Conservation (phyloP, 805 yeast genomes). For the Scheffersomyces coipomensis region DNA sequence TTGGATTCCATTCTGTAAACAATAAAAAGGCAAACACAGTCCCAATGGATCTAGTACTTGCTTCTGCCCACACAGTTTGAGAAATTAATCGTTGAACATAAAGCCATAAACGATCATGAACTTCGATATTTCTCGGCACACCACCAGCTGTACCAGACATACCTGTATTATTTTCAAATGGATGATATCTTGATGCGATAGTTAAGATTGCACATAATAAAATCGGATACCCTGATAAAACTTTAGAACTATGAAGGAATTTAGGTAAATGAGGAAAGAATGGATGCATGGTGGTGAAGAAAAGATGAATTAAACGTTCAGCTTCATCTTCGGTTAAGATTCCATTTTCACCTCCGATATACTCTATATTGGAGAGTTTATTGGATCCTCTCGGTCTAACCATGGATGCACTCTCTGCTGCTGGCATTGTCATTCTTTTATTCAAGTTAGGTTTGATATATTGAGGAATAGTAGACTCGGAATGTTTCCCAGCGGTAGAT, state of each 20-base stretch:
- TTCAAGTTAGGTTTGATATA: conserved; percentile 14
- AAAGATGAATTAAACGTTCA: conserved; percentile 51
- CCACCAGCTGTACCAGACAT: conserved; percentile 20
- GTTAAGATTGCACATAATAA: conserved; percentile 79
- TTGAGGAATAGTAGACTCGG: conserved; percentile 14
- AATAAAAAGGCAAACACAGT: conserved; percentile 81
- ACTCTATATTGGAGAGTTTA: conserved; percentile 58
- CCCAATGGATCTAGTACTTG: conserved; percentile 82
- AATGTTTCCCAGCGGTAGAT: background rate
- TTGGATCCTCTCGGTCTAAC: conserved; percentile 49
- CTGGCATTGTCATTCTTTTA: conserved; percentile 40
- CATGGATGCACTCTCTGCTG: conserved; percentile 36
- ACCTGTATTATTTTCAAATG: conserved; percentile 41
- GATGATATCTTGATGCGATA: conserved; percentile 74
- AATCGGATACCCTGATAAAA: conserved; percentile 76
- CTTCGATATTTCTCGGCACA: conserved; percentile 50
- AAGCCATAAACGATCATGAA: conserved; percentile 82
- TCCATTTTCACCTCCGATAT: conserved; percentile 54
- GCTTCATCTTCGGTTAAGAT: conserved; percentile 67
- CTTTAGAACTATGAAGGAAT: conserved; percentile 64
- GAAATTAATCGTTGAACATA: conserved; percentile 79
- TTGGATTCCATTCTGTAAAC: conserved; percentile 93
- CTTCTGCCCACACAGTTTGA: conserved; percentile 92
- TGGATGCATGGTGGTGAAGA: conserved; percentile 81
- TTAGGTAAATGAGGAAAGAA: conserved; percentile 85